These are phyloP conservation scores for Xerocomellus chrysenteron DNA, from an alignment of 768 basidiomycete species.

Conservation along the genomic window DNA sequence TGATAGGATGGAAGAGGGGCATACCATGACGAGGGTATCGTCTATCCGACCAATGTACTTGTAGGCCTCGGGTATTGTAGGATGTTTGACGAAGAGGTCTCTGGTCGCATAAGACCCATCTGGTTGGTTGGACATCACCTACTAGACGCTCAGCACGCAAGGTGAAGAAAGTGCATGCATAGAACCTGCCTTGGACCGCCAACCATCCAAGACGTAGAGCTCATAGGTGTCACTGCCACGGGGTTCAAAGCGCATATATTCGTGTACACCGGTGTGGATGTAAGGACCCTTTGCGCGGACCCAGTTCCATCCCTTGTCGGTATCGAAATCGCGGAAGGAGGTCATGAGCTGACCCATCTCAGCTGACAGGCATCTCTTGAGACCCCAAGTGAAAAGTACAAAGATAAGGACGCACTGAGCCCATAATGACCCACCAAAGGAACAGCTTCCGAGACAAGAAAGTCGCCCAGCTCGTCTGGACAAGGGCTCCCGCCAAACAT, in stretches of 20 bases:
- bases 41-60: conserved; percentile 55
- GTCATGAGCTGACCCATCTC: conserved; percentile 44
- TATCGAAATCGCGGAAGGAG: conserved; percentile 46
- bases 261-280: conserved; percentile 12
- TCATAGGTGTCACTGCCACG: conserved; percentile 45
- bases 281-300: conserved; percentile 35
- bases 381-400: neutral
- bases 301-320: conserved; percentile 60
- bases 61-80: conserved; percentile 39
- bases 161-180: neutral
- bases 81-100: conserved; percentile 52
- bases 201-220: conserved; percentile 50
- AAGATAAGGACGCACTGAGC: conserved; percentile 37
- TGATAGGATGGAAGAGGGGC: neutral
- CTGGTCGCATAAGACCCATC: conserved; percentile 57
- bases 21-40: conserved; percentile 47
- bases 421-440: conserved; percentile 51
- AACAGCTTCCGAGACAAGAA: conserved; percentile 47
- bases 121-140: conserved; percentile 41
- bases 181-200: conserved; percentile 44
- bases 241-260: conserved; percentile 45
- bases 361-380: neutral
- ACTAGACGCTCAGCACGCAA: neutral
- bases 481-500: conserved; percentile 52
- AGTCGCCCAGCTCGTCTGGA: conserved; percentile 53